These are phyloP conservation scores for Aspergillus ruber DNA, from an alignment of 2,329 filamentous ascomycete genomes.

Conservation along the genomic window DNA sequence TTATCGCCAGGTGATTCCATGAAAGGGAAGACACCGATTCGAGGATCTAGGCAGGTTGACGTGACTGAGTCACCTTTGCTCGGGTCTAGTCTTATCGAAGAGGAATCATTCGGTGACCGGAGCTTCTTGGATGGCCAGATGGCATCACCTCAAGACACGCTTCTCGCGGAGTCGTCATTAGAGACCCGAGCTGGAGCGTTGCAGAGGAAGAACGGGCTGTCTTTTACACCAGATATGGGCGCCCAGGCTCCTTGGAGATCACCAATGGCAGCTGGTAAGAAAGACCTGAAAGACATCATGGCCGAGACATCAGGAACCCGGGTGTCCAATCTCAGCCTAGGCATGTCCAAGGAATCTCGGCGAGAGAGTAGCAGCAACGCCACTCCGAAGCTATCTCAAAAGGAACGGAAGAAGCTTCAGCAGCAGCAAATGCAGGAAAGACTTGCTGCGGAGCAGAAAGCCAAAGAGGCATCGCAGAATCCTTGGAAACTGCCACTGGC, in stretches of 20 bases:
- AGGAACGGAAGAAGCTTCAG: conserved; percentile 79
- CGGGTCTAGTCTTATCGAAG: conserved; percentile 20
- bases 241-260: conserved; percentile 47
- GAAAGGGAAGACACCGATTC: conserved; percentile 26
- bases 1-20: conserved; percentile 17
- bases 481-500: conserved; percentile 58
- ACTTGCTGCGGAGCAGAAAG: conserved; percentile 25
- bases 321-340: conserved; percentile 49
- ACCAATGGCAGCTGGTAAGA: conserved; percentile 51
- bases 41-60: conserved; percentile 12
- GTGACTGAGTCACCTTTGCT: conserved; percentile 19
- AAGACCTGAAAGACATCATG: conserved; percentile 75
- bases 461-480: conserved; percentile 31
- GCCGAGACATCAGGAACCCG: conserved; percentile 48
- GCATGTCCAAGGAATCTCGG: conserved; percentile 32
- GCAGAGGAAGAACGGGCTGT: conserved; percentile 18
- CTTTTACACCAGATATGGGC: conserved; percentile 20
- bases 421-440: conserved; percentile 54
- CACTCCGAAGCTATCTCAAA: conserved; percentile 71
- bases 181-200: conserved; percentile 13
- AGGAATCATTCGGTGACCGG: conserved; percentile 18
- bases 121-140: conserved; percentile 25
- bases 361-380: conserved; percentile 35
- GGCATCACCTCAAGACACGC: conserved; percentile 15
- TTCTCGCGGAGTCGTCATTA: conserved; percentile 19